phyloP scores from a whole-genome alignment of 2,329 filamentous ascomycete genomes.

The Diplodia sapinea region DNA sequence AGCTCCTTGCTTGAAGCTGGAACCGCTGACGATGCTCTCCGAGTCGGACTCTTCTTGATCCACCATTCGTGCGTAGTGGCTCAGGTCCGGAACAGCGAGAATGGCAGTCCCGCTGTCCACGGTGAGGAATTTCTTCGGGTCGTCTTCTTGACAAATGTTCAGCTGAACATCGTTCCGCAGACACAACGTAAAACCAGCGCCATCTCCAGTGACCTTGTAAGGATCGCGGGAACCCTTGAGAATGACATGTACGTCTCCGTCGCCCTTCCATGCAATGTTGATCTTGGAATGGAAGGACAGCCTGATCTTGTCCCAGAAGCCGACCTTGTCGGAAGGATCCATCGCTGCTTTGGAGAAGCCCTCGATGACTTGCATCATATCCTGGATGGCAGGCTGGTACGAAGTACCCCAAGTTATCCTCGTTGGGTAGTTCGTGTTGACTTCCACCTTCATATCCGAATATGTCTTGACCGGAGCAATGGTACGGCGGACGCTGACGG shows the following conservation, averaged over 20 bases:
- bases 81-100: conserved; percentile 91
- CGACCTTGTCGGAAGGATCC: conserved; percentile 89
- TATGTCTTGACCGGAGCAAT: conserved; percentile 96
- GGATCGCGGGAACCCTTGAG: conserved; percentile 92
- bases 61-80: conserved; percentile 78
- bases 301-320: conserved; percentile 98
- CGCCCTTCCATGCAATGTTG: conserved; percentile 88
- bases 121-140: conserved; percentile 92
- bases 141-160: conserved; percentile 81
- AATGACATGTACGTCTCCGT: conserved; percentile 91
- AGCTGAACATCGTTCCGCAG: conserved; percentile 94
- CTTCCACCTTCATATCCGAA: conserved; percentile 87
- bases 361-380: conserved; percentile 99
- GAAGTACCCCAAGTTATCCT: conserved; percentile 96
- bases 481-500: conserved; percentile 85
- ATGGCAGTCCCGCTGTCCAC: conserved; percentile 96
- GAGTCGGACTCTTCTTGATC: conserved; percentile 59
- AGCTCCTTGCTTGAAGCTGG: conserved; percentile 73
- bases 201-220: conserved; percentile 89
- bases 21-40: conserved; percentile 64
- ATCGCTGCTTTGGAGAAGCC: conserved; percentile 95
- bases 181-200: conserved; percentile 96
- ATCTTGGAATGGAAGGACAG: conserved; percentile 92
- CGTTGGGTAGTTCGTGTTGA: conserved; percentile 91
- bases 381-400: conserved; percentile 96